These are phyloP conservation scores for Galium porrigens DNA, from an alignment of 305 asterid species.

Conservation along the genomic window DNA sequence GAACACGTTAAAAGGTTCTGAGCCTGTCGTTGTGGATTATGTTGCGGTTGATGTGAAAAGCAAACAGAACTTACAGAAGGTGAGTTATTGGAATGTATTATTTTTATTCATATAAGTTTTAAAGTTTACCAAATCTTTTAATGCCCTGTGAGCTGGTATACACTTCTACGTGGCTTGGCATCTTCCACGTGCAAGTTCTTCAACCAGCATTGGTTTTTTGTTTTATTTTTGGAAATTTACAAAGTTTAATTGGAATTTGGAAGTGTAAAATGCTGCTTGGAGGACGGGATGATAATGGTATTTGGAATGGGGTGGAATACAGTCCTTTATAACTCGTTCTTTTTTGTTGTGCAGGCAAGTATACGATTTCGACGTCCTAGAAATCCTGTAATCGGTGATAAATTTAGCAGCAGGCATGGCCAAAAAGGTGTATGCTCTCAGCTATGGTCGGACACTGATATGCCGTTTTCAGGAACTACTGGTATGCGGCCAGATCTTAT, in stretches of 20 bases:
- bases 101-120: background rate
- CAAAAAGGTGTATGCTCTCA: slow-evolving; percentile 99
- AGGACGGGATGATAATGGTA: background rate
- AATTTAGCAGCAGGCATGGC: slow-evolving; percentile 95
- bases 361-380: slow-evolving; percentile 70
- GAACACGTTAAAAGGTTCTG: slow-evolving; percentile 54
- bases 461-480: slow-evolving; percentile 77
- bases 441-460: slow-evolving; percentile 79
- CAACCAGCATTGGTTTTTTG: background rate
- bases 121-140: background rate
- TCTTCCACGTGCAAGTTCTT: background rate
- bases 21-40: slow-evolving; percentile 57
- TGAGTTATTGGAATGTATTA: slow-evolving; percentile 17
- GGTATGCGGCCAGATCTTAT: slow-evolving; percentile 98
- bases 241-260: background rate
- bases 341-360: slow-evolving; percentile 44
- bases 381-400: slow-evolving; percentile 87
- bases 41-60: slow-evolving; percentile 68
- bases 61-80: slow-evolving; percentile 55
- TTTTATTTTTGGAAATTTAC: background rate
- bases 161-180: background rate
- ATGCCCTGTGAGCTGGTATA: background rate
- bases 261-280: background rate
- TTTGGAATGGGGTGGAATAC: background rate
- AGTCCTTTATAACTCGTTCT: background rate